Evolutionary conservation across 345 rosid species (phyloP), one percentile per base, ranked within the genome.

Genomic region (Excoecaria cochinchinensis): DNA sequence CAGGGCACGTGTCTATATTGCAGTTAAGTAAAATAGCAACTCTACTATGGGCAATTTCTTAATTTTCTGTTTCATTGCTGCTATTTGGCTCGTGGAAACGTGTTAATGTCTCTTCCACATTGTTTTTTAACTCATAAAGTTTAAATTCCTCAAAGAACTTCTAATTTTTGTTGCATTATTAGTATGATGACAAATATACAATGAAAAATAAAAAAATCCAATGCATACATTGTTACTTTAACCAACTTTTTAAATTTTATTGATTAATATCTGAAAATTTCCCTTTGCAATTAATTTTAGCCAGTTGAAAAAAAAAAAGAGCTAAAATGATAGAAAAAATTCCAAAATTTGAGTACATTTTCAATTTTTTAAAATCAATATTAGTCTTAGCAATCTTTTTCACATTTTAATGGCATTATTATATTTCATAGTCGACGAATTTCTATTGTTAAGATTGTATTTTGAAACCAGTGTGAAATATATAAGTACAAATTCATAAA

Each of bases 1-100:
- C 74, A 86, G 89, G 69, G 93, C 90, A 8, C 97, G 95, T 1
- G 90, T 95, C 56, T 95, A 85, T 81, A 76, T 89, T 70, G 86
- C 98, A 81, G 98, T 94, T 89, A 91, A 83, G 95, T 87, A 70
- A 44, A 24, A 60, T 17, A 21, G 56, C 70, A 70, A 66, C 44
- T 60, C 0, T 36, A 8, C 75, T 70, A 7, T 38, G 19, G 15
- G 9, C 40, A 16, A 8, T 14, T 24, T 40, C 0, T 9, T 60
- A 6, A 14, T 17, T 55, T 44, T 39, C 44, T 6, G 47, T 25
- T 69, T 40, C 31, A 52, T 40, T 56, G 19, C 51, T 17, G 19
- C 6, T 69, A 58, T 15, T 15, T 21, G 17, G 19, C 72, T 68
- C 25, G 46, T 47, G n/a, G 8, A 19, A 17, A 31, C 67, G 17